Conservation (phyloP, 805 yeast species). For the Nadsonia fulvescens region DNA sequence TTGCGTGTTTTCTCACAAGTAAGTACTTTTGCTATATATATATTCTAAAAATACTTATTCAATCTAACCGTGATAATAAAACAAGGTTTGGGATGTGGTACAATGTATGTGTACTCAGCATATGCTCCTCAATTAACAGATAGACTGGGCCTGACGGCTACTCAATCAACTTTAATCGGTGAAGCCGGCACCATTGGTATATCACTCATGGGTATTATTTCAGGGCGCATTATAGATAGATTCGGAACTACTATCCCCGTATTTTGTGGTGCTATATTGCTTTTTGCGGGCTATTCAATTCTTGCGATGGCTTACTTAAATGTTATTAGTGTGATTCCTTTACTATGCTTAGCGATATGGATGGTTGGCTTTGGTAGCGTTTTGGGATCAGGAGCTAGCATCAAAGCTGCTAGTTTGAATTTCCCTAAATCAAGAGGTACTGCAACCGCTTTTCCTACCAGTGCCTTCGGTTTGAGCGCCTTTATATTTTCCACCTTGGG, state of each 20-base stretch:
- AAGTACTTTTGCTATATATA: too few relatives aligned
- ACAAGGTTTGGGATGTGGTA: slow-evolving; percentile 39
- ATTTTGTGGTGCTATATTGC: slow-evolving; percentile 30
- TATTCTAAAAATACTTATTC: too few relatives aligned
- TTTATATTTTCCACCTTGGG: slow-evolving; percentile 43
- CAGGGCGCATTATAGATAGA: slow-evolving; percentile 12
- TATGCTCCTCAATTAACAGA: slow-evolving; percentile 55
- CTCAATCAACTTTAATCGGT: slow-evolving; percentile 43
- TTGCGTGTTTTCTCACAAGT: too few relatives aligned
- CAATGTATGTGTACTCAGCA: slow-evolving; percentile 50
- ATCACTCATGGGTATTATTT: slow-evolving; percentile 22
- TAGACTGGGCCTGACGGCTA: slow-evolving; percentile 35
- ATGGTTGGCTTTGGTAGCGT: slow-evolving; percentile 57
- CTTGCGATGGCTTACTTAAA: slow-evolving; percentile 33
- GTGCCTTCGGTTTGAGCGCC: slow-evolving; percentile 21
- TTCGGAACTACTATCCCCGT: slow-evolving; percentile 21
- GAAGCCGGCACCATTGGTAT: slow-evolving; percentile 43
- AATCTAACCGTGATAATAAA: too few relatives aligned
- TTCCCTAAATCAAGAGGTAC: slow-evolving; percentile 29
- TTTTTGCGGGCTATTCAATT: slow-evolving; percentile 37
- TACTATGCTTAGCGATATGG: too few relatives aligned
- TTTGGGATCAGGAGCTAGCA: slow-evolving; percentile 40
- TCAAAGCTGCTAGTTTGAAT: slow-evolving; percentile 56
- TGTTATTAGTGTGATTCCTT: too few relatives aligned
- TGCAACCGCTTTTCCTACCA: slow-evolving; percentile 4